Base-by-base conservation (phyloP, 2,329 filamentous ascomycete species). In the Sporothrix sp. region DNA sequence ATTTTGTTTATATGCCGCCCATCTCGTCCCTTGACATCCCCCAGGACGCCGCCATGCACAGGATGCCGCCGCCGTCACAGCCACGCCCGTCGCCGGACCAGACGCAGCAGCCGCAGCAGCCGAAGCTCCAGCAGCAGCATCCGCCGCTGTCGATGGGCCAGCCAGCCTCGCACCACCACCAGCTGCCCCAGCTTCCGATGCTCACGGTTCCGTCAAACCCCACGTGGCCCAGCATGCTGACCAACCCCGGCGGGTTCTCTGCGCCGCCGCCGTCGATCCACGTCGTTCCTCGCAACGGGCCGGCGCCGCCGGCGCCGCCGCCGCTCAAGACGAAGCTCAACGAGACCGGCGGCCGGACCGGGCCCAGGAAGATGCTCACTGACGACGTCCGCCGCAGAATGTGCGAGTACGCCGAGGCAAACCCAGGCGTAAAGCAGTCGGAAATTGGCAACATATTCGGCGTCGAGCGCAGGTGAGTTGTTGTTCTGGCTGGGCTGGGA, bases 361-460 rank as follows among this genome's bases (percentile, higher is more conserved):
- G 84, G 43, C 85, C 87, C 4, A 77, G 89, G 59, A 88, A 88
- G 68, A 97, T 91, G 1, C 73, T 98, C 59, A 96, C 89, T 7
- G 87, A 95, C 62, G 84, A 87, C 52, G 90, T 97, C 65, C 85
- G 93, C 57, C 79, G 89, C 58, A 79, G 81, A 39, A 98, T 98
- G 90, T 98, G 93, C 66, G 79, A 88, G 62, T 96, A 91, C 66
- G 86, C 91, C 60, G 85, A 93, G 63, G 85, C 95, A 56, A 84
- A 97, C 63, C 93, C 91, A 20, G 84, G 81, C 44, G 83, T 88
- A 40, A 95, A 95, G 69, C 93, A 98, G 70, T 93, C 89, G 16
- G 91, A 97, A 63, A 98, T 98, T 68, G 93, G 93, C 68, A 85
- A 84, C 53, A 82, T 89, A 64, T 98, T 98, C 69, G 91, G 90